Evolutionary conservation across 139 green algal species (phyloP), one percentile per base, ranked within the genome.

Genomic region (Chlamydomonas schloesseri): DNA sequence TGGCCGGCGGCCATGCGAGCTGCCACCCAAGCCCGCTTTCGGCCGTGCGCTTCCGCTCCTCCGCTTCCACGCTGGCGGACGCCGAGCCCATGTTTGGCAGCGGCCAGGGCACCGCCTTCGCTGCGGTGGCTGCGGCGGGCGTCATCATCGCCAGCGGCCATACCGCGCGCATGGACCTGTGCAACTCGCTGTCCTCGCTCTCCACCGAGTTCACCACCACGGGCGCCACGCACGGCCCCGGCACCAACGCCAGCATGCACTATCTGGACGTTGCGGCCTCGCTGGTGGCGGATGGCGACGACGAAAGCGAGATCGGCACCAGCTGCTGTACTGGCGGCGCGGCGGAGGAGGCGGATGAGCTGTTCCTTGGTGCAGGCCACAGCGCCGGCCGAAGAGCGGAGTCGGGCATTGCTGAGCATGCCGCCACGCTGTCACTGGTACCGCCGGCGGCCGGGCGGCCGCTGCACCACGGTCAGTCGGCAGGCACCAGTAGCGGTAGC

Each of bases 231-330:
- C 5, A 15, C 28, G 62, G 58, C 13, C 9, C 14, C n/a, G n/a
- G n/a, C 50, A 18, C 15, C 47, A 47, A 6, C 9, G 72, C 28
- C 72, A 14, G 28, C 68, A 76, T 85, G 67, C 33, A 57, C 20
- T 85, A 74, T 37, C 53, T 85, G 47, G 79, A 85, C 46, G 79
- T 85, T 0, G 79, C 79, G 20, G 50, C 65, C 5, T 85, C 79
- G 33, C 67, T 85, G 31, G 67, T 68, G 8, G 64, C 78, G 8
- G 78, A 74, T 46, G 79, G 79, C 14, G 79, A 76, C 50, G 79
- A 85, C 37, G 79, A 85, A 24, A 76, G 79, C 78, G 64, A 74
- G 0, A 8, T 77, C 20, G 79, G 79, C 31, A 85, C 47, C 24
- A 85, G 79, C 64, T 85, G 79, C 79, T 36, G 79, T 50, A 85